Evolutionary conservation across 108 stramenopile species (phyloP), one percentile per base, ranked within the genome.

Genomic region (Aurantiochytrium sp.): DNA sequence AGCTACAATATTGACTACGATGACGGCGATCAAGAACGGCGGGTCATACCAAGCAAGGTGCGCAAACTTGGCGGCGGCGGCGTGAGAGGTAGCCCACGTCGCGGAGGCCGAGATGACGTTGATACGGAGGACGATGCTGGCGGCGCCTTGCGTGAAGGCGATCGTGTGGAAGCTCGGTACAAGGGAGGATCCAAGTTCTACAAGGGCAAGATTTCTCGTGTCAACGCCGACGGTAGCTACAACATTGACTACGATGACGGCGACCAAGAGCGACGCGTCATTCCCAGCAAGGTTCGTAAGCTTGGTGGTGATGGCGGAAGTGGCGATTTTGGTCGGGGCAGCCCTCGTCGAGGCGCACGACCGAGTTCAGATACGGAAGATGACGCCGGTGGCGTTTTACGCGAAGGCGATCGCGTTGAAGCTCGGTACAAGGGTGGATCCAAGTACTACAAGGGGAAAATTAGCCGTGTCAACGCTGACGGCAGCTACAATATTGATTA

Each of bases 391-490:
- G 88, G 44, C 55, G 72, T 53, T 5, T 29, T 90, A 44, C 57
- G 91, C 5, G 91, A 47, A 47, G 92, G 93, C 5, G 92, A 92
- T 60, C 92, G 89, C 44, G 93, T 94, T 42, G 93, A 94, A 72
- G 93, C 92, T 8, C 49, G 90, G 19, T 92, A 91, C 59, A 89
- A 91, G 5, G 93, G 93, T 28, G 58, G 90, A 44, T 49, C 58
- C 45, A 90, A 90, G 53, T 87, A 44, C 45, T 91, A 88, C 55
- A 44, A 57, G 44, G 91, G 91, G 19, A 88, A 72, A 44, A 58
- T 93, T 58, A 19, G 42, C 49, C 44, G 88, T 16, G 92, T 90
- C 59, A 90, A 91, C 51, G 45, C 42, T 4, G 93, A 93, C 59
- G 91, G 59, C 12, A 94, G 92, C 12, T 92, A 83, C 42, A 88